Percentiles rank a stretch among this genome's conserved stretches.
These are phyloP conservation scores for Monascus purpureus DNA, from an alignment of 495 filamentous ascomycete genomes.

Conservation along the genomic window DNA sequence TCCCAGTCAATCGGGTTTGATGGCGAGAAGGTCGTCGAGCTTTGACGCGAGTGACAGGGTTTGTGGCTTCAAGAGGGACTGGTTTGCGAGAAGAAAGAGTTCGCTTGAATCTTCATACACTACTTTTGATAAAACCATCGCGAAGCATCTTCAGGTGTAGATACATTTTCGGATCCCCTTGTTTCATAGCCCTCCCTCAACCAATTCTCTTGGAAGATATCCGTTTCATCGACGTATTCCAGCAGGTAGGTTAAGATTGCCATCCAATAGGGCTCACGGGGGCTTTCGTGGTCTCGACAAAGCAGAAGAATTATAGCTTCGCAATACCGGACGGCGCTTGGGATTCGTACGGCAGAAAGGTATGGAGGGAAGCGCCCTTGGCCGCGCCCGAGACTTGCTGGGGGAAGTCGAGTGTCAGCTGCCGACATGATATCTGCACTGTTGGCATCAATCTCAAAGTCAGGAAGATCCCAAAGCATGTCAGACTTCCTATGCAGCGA, in stretches of 20 bases:
- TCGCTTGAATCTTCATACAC: too few relatives aligned
- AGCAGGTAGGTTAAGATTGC: constrained; percentile 14
- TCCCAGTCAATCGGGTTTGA: constrained; percentile 12
- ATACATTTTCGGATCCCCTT: constrained; percentile 8
- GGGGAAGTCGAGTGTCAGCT: constrained; percentile 10
- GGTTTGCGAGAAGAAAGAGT: background rate
- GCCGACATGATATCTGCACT: constrained; percentile 6
- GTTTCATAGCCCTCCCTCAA: constrained; percentile 11
- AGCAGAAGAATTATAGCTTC: constrained; percentile 12
- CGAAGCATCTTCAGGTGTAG: constrained; percentile 7
- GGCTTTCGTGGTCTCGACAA: constrained; percentile 10
- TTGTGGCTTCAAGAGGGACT: background rate
- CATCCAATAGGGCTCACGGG: constrained; percentile 10
- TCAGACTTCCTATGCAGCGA: constrained; percentile 12
- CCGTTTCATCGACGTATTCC: constrained; percentile 13
- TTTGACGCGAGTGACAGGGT: too few relatives aligned
- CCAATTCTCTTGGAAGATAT: constrained; percentile 9
- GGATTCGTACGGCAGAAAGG: constrained; percentile 10
- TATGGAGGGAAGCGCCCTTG: constrained; percentile 9
- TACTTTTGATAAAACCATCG: too few relatives aligned
- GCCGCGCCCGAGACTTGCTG: constrained; percentile 9
- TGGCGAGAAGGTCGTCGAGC: background rate
- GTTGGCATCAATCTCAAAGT: constrained; percentile 3
- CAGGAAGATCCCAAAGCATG: constrained; percentile 11
- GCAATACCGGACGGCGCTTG: constrained; percentile 7